Evolutionary conservation across 1,139 yeast genomes (phyloP).

Genomic region (Suhomyces yuchorum): DNA sequence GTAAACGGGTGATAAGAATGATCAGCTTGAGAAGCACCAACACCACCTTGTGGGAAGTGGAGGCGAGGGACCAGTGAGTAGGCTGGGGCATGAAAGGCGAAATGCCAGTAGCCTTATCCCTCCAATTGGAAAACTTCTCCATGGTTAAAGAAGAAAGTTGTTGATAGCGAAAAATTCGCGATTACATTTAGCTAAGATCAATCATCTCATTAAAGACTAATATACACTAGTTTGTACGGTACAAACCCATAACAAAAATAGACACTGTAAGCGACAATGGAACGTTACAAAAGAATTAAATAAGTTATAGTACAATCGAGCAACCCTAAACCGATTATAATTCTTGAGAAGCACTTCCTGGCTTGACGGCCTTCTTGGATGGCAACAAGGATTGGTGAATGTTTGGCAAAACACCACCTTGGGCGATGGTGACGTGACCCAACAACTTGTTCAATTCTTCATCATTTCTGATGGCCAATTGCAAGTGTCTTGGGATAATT

Average conservation of each 20-base stretch:
- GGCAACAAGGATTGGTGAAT: slow-evolving; percentile 94
- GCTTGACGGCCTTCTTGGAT: slow-evolving; percentile 76
- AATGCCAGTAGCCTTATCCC: slow-evolving; percentile 83
- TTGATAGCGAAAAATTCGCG: slow-evolving; percentile 1
- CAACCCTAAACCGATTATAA: slow-evolving; percentile 47
- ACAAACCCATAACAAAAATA: slow-evolving; percentile 15
- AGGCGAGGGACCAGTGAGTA: slow-evolving; percentile 6
- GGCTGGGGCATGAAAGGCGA: slow-evolving; percentile 67
- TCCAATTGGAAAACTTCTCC: slow-evolving; percentile 76
- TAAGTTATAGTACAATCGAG: slow-evolving; percentile 15
- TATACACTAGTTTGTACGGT: slow-evolving; percentile 20
- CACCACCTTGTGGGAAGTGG: slow-evolving; percentile 10
- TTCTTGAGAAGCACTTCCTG: slow-evolving; percentile 81
- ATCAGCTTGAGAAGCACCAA: slow-evolving; percentile 19
- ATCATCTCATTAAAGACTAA: slow-evolving; percentile 21
- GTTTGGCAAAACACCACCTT: slow-evolving; percentile 99
- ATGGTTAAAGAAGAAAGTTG: slow-evolving; percentile 27
- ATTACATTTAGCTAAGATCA: slow-evolving; percentile 10
- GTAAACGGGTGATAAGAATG: slow-evolving; percentile 29
- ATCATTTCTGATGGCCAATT: slow-evolving; percentile 58
- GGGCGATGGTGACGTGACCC: slow-evolving; percentile 94
- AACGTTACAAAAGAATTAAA: slow-evolving; percentile 17
- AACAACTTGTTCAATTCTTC: slow-evolving; percentile 59
- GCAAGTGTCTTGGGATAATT: slow-evolving; percentile 57
- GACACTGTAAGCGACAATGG: slow-evolving; percentile 7